phyloP scores from a whole-genome alignment of 495 filamentous ascomycete species.

The Lepidopterella palustris region DNA sequence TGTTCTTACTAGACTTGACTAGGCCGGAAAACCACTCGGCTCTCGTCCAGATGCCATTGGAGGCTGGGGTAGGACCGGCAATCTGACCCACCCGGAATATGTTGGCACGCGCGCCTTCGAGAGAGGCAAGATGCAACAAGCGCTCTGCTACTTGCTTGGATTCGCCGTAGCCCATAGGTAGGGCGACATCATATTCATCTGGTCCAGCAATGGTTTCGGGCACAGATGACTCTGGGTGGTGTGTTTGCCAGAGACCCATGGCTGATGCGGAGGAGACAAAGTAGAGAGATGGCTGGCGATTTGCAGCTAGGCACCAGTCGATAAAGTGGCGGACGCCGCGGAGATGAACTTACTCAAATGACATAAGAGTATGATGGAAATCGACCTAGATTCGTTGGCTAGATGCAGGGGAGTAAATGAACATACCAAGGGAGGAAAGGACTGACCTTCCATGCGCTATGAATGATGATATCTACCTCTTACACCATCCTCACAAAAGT shows the following conservation, averaged over 20 bases:
- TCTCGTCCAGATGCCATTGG: neutral
- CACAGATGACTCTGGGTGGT: neutral
- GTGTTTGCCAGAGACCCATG: slow-evolving; percentile 1
- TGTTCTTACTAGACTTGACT: neutral
- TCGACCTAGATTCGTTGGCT: no score
- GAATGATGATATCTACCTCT: slow-evolving; percentile 1
- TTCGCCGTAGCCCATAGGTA: slow-evolving; percentile 12
- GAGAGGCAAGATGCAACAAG: neutral
- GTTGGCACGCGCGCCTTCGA: neutral
- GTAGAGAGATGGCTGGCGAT: neutral
- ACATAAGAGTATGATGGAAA: slow-evolving; percentile 7
- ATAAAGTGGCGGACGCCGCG: slow-evolving; percentile 5
- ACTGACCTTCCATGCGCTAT: slow-evolving; percentile 19
- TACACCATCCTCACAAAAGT: neutral
- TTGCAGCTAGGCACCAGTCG: neutral
- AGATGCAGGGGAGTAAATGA: no score
- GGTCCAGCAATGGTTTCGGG: neutral
- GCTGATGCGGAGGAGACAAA: slow-evolving; percentile 17
- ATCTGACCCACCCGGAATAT: slow-evolving; percentile 11
- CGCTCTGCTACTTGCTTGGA: slow-evolving; percentile 16
- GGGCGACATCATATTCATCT: neutral
- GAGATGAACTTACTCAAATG: slow-evolving; percentile 12
- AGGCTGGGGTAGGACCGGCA: neutral
- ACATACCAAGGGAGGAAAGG: no score
- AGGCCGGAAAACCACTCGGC: slow-evolving; percentile 1